Conservation (phyloP, 139 green algal species). For the Chlorella ohadii region DNA sequence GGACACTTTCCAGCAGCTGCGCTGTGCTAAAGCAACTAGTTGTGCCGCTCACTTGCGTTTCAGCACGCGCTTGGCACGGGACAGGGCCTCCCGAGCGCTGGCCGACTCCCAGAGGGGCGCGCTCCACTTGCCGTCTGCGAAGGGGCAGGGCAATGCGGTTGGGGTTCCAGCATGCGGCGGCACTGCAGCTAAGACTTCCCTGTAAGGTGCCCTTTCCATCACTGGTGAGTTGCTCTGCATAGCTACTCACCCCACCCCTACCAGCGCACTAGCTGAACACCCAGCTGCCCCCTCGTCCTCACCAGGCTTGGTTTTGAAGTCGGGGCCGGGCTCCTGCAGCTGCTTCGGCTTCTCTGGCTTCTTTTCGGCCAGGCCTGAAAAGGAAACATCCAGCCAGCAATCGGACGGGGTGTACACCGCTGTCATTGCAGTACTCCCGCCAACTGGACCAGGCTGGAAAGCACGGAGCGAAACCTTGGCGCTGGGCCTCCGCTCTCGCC, state of each 20-base stretch:
- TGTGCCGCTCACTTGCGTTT: conserved; percentile 10
- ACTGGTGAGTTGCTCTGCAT: no score
- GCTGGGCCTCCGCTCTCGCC: no score
- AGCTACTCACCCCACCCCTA: no score
- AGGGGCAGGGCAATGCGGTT: neutral
- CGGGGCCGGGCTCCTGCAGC: conserved; percentile 42
- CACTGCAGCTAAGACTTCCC: neutral
- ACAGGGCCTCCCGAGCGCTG: conserved; percentile 26
- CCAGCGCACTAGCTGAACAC: no score
- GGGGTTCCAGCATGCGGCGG: no score
- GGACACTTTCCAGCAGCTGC: neutral
- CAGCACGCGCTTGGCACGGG: conserved; percentile 15
- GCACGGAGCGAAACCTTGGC: no score
- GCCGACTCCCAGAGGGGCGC: conserved; percentile 47
- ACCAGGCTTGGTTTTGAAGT: conserved; percentile 36
- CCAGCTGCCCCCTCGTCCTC: neutral
- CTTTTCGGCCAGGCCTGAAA: neutral
- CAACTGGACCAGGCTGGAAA: no score
- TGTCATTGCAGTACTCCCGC: no score
- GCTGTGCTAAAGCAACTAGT: neutral
- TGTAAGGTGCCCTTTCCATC: no score
- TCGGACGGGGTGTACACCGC: no score
- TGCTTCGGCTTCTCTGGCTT: conserved; percentile 7
- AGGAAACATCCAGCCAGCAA: no score
- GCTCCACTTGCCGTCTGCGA: conserved; percentile 40